phyloP scores from a whole-genome alignment of 768 basidiomycete species.

The Hericium rajendrae region DNA sequence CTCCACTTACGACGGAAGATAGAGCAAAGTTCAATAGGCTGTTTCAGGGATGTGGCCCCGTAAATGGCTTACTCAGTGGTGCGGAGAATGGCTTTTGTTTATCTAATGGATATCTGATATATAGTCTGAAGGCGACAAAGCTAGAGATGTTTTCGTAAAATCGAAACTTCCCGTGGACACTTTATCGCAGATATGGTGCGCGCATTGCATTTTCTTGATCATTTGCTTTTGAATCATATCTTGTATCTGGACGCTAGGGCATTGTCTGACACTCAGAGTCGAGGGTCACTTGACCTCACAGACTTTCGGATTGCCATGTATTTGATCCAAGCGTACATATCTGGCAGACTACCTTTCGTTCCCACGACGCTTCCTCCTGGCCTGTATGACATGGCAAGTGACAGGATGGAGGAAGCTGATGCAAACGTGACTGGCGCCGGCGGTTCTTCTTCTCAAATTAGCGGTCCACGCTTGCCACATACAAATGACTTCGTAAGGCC shows the following conservation, averaged over 20 bases:
- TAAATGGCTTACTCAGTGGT: conserved; percentile 75
- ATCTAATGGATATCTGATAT: neutral
- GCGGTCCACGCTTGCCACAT: conserved; percentile 28
- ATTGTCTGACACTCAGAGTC: conserved; percentile 89
- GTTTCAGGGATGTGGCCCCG: conserved; percentile 63
- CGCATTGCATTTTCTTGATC: neutral
- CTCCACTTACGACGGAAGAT: conserved; percentile 70
- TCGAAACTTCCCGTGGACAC: conserved; percentile 81
- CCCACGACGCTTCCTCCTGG: conserved; percentile 73
- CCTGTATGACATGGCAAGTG: conserved; percentile 70
- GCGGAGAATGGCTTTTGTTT: conserved; percentile 14
- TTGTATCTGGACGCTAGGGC: conserved; percentile 43
- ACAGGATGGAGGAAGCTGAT: conserved; percentile 24
- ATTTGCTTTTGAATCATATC: neutral
- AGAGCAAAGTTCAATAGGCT: conserved; percentile 73
- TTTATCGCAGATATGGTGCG: conserved; percentile 87
- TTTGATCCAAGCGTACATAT: conserved; percentile 90
- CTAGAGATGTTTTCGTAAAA: conserved; percentile 84
- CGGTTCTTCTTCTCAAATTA: conserved; percentile 49
- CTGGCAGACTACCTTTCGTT: conserved; percentile 57
- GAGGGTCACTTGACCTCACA: conserved; percentile 78
- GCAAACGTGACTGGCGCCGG: conserved; percentile 51
- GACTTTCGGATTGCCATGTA: conserved; percentile 98
- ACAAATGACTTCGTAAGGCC: conserved; percentile 16
- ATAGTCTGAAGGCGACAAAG: conserved; percentile 59